Evolutionary conservation across 495 filamentous ascomycete genomes (phyloP).

Genomic region (Paragyromitra xinjiangensis): DNA sequence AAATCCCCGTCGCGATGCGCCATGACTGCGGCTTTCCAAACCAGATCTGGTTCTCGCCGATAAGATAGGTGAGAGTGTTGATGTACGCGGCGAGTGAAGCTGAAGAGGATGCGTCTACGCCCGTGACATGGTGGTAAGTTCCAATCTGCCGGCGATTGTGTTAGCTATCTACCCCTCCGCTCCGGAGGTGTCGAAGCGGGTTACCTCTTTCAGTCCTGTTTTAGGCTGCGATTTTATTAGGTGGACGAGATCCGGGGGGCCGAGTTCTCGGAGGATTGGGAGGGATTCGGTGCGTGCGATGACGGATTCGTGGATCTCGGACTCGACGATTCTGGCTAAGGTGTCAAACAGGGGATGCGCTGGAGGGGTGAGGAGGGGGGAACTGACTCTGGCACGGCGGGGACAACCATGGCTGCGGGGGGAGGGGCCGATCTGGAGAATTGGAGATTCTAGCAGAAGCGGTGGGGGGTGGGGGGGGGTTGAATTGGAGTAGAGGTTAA

Average conservation of each 20-base stretch:
- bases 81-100: conserved; percentile 97
- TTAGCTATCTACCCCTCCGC: conserved; percentile 33
- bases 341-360: conserved; percentile 48
- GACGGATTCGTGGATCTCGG: conserved; percentile 85
- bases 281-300: conserved; percentile 89
- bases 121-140: conserved; percentile 97
- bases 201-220: conserved; percentile 70
- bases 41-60: conserved; percentile 73
- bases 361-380: conserved; percentile 43
- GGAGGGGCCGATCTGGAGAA: conserved; percentile 30
- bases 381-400: conserved; percentile 87
- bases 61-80: conserved; percentile 91
- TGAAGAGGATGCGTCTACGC: conserved; percentile 95
- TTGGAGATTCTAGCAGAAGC: conserved; percentile 22
- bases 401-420: conserved; percentile 75
- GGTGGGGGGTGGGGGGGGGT: background rate
- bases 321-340: conserved; percentile 79
- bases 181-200: conserved; percentile 28
- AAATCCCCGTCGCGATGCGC: conserved; percentile 91
- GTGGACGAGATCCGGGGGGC: conserved; percentile 94
- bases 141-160: conserved; percentile 69
- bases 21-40: conserved; percentile 60
- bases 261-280: conserved; percentile 83
- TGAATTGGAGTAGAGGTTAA: background rate
- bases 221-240: conserved; percentile 84